A percentile compares a stretch with the other conserved stretches of the same genome.
phyloP scores from a whole-genome alignment of 164 flowering plant genomes.

The Protea cynaroides region DNA sequence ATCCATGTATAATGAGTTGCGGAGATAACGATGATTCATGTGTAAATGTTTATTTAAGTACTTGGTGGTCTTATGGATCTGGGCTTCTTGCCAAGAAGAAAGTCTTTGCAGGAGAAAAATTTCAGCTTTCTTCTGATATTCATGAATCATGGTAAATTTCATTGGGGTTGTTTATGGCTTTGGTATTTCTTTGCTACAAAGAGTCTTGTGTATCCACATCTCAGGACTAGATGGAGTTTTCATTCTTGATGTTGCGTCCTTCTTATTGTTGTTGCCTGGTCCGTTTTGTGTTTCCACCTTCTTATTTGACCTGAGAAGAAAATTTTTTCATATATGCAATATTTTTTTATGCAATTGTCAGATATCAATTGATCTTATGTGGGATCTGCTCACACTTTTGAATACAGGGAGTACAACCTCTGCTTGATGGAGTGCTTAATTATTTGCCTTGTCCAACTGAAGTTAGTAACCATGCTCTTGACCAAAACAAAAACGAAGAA shows the following conservation, averaged over 20 bases:
- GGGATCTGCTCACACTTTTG: constrained; percentile 8
- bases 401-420: constrained; percentile 91
- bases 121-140: no score
- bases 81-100: not conserved
- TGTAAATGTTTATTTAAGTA: no score
- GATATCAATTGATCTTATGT: not conserved
- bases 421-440: constrained; percentile 84
- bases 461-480: constrained; percentile 90
- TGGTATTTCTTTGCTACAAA: not conserved
- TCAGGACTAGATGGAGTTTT: no score
- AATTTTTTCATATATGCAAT: not conserved
- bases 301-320: not conserved
- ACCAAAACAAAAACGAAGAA: constrained; percentile 85
- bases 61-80: not conserved
- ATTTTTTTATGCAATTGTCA: not conserved
- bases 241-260: not conserved
- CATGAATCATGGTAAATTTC: no score
- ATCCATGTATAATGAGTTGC: no score
- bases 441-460: constrained; percentile 93
- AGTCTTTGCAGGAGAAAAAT: no score
- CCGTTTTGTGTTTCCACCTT: not conserved
- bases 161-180: no score
- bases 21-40: no score
- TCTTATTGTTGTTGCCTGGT: not conserved
- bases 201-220: not conserved